Percentiles rank a stretch among this genome's conserved stretches.
Conservation (phyloP, 176 grass and related monocot species). For the Musa beccarii region DNA sequence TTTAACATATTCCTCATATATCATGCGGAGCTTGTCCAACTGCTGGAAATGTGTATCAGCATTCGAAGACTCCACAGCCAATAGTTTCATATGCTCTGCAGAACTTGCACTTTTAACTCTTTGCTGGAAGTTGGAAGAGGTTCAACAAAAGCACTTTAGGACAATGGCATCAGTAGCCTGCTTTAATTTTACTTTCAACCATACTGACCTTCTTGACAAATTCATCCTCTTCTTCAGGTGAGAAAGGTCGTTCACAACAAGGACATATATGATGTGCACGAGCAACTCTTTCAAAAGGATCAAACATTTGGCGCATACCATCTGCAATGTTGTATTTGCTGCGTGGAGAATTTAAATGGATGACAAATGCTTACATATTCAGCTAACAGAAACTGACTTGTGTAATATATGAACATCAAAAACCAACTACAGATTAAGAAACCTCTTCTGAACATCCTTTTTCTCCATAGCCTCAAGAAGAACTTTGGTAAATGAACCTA, state of each 20-base stretch:
- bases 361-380: background rate
- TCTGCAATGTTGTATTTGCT: conserved; percentile 57
- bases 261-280: conserved; percentile 72
- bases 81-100: conserved; percentile 49
- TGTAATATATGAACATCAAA: background rate
- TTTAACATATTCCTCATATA: conserved; percentile 74
- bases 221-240: conserved; percentile 76
- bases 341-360: conserved; percentile 23
- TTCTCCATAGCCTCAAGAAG: conserved; percentile 67
- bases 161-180: conserved; percentile 6
- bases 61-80: conserved; percentile 50
- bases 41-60: conserved; percentile 66
- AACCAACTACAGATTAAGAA: background rate
- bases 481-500: conserved; percentile 54
- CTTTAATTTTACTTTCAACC: conserved; percentile 10
- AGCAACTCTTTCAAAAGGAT: conserved; percentile 73
- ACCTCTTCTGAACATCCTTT: conserved; percentile 86
- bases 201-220: conserved; percentile 65
- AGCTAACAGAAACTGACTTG: background rate
- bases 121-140: conserved; percentile 54
- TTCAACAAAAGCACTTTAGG: background rate
- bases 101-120: conserved; percentile 57
- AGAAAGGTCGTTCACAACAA: conserved; percentile 83
- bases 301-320: conserved; percentile 80
- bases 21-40: conserved; percentile 54